Base-by-base conservation (phyloP, 768 basidiomycete genomes). In the Psilocybe azurescens region DNA sequence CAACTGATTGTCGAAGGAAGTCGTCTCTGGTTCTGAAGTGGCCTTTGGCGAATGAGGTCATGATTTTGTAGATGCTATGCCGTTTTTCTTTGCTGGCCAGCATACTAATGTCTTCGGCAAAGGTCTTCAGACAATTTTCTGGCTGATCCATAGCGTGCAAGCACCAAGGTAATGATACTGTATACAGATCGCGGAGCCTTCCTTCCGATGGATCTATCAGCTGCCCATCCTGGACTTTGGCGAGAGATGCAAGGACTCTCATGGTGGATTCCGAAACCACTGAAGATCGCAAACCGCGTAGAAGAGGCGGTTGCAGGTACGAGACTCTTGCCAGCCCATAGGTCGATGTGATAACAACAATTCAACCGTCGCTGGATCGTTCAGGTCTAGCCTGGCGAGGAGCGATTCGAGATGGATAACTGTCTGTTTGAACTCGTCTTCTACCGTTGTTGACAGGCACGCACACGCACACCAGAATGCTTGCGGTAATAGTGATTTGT, bases 1-100 rank as follows among this genome's bases (percentile, higher is more conserved):
- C 81, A 20, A 94, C 89, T 0, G 93, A 94, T 71, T 97, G 94
- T 4, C 94, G 88, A 61, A 97, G 83, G 77, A 97, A 97, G 75
- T 97, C 95, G 56, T 98, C 95, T 69, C 89, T 89, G 1, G 94
- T 94, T 52, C 95, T 83, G 81, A 98, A 97, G 54, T 92, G 89
- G 20, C 83, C 81, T 74, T 93, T 93, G 58, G 91, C 86, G 67
- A 96, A 96, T 3, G 93, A 95, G 3, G 82, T 89, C 90, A 97
- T 92, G 69, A 98, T 91, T 52, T 92, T 89, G 56, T 87, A 83
- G 67, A 97, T 92, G 68, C 89, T 91, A n/a, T 85, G 82, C 30
- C 88, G 84, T 29, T 87, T 88, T 65, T 94, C 90, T 52, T 78
- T 73, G 44, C 86, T 86, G 2, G 96, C 95, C 16, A 97, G 81